Evolutionary conservation across 169 alveolate species (phyloP).

Genomic region (Eimeria mitis): DNA sequence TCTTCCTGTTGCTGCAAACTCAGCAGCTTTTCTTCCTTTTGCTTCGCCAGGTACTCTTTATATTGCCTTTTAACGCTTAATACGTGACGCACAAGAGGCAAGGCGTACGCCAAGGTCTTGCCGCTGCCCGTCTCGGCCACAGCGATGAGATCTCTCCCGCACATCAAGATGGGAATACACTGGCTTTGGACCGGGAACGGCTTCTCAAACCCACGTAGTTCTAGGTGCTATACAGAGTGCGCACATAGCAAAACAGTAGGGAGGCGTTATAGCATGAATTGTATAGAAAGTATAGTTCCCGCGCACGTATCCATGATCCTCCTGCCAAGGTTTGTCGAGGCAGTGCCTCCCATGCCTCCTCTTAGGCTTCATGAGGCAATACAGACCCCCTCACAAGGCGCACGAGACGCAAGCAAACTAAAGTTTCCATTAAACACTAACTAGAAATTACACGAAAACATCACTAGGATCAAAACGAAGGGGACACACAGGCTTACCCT

Average conservation of each 20-base stretch:
- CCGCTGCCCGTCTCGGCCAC: conserved; percentile 99
- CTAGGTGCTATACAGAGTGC: conserved; percentile 85
- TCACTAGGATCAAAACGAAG: background rate
- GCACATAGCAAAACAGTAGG: background rate
- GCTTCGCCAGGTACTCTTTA: conserved; percentile 71
- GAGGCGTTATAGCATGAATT: background rate
- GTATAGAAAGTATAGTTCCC: too few relatives aligned
- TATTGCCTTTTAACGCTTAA: conserved; percentile 95
- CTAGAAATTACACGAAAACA: background rate
- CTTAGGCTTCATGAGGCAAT: background rate
- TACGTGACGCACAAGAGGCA: conserved; percentile 98
- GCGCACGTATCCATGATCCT: background rate
- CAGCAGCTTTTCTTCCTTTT: conserved; percentile 64
- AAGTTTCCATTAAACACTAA: background rate
- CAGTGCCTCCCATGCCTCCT: background rate
- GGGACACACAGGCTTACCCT: conserved; percentile 82
- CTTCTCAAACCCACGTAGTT: conserved; percentile 93
- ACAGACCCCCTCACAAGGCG: background rate
- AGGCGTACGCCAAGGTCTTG: conserved; percentile 98
- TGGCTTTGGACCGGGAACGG: conserved; percentile 99
- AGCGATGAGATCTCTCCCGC: conserved; percentile 98
- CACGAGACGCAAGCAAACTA: background rate
- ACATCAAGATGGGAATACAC: conserved; percentile 95
- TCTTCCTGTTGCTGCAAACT: conserved; percentile 44
- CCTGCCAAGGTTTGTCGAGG: background rate